These are phyloP conservation scores for Chaetomiaceae sp. DNA, from an alignment of 2,329 filamentous ascomycete species.

Conservation along the genomic window DNA sequence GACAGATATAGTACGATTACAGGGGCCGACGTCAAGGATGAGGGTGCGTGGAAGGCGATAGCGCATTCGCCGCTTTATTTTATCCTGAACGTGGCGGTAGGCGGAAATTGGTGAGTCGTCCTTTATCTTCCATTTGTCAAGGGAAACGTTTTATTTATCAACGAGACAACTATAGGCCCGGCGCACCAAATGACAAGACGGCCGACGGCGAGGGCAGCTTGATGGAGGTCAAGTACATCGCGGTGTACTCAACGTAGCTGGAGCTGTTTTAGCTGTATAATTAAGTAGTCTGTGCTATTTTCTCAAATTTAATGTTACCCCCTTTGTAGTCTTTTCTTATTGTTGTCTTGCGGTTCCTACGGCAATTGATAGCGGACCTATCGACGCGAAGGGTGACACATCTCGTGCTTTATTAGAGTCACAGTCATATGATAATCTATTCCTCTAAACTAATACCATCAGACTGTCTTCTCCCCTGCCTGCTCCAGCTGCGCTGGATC, in stretches of 20 bases:
- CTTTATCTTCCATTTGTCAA: background rate
- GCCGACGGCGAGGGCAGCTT: slow-evolving; percentile 23
- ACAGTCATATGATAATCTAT: too few species aligned
- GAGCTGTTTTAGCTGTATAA: too few species aligned
- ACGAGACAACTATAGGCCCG: slow-evolving; percentile 19
- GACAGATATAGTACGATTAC: slow-evolving; percentile 16
- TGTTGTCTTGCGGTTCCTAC: too few species aligned
- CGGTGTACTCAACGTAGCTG: background rate
- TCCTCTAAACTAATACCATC: too few species aligned
- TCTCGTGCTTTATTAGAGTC: too few species aligned
- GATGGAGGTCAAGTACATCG: slow-evolving; percentile 28
- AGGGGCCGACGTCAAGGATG: slow-evolving; percentile 41
- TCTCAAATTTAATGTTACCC: too few species aligned
- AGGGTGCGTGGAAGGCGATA: slow-evolving; percentile 42
- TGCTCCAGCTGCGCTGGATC: background rate
- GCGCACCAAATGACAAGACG: slow-evolving; percentile 23
- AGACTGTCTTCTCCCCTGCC: background rate
- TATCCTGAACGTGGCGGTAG: slow-evolving; percentile 27
- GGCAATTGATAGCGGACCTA: too few species aligned
- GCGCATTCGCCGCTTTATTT: slow-evolving; percentile 37
- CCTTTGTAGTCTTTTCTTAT: too few species aligned
- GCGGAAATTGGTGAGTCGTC: slow-evolving; percentile 27
- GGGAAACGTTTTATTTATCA: background rate
- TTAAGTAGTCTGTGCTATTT: too few species aligned
- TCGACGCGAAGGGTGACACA: too few species aligned